Evolutionary conservation across 805 yeast genomes (phyloP), one percentile per base, ranked within the genome.

Genomic region (Candida boidinii): DNA sequence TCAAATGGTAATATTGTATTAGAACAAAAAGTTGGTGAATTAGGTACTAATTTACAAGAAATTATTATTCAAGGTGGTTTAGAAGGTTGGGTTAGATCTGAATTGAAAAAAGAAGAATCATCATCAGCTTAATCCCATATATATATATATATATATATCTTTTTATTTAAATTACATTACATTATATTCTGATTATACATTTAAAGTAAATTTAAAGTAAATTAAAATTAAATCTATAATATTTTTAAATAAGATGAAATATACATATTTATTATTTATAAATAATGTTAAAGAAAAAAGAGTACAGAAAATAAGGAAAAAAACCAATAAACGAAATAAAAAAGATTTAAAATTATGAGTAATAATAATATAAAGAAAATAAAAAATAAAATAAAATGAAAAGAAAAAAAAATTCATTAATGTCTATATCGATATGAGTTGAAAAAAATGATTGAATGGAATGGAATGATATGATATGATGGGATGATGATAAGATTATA

Each of bases 51-150:
- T 58, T 69, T 92, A 54, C 99, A 92, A 64, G 98, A 92, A 47
- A 92, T 92, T 50, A 92, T 92, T 44, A 88, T 90, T 42, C 80
- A 86, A 56, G 98, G 98, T 30, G 99, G 99, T 36, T 74, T 92
- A 37, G 99, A 92, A 69, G 94, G 95, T 26, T 92, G 99, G 99
- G 96, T 92, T 37, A 82, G 72, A 58, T 68, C 87, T 15, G 81
- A 85, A 56, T 62, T 79, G 42, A 45, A 47, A 39, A 51, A 54
- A 31, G 51, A 50, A 33, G 22, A 35, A 27, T 14, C 7, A 24
- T 16, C 27, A 16, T 15, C 22, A 13, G 6, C 6, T 7, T 10
- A 7, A 7, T 24, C 14, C 11, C 10, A 15, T 24, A 24, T 11
- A 13, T 24, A 24, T 7, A 24, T 11, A 24, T 13, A 24, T 13